Percentiles rank a stretch among this genome's conserved stretches.
phyloP scores from a whole-genome alignment of 495 filamentous ascomycete genomes.

The Penicillium crystallinum region DNA sequence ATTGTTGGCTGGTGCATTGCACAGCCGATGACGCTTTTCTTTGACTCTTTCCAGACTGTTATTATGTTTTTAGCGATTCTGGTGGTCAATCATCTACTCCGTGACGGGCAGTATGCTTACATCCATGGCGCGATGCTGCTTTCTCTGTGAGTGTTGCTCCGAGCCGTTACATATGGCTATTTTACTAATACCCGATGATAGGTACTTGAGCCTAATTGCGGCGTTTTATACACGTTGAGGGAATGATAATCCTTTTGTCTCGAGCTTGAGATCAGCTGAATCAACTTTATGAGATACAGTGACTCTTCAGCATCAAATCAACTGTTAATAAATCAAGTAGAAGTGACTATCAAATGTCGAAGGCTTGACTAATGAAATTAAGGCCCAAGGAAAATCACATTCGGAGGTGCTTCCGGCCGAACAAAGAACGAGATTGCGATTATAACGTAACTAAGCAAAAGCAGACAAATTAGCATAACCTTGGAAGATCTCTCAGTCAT shows the following conservation, averaged over 20 bases:
- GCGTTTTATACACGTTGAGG: conserved; percentile 8
- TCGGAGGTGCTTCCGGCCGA: conserved; percentile 1
- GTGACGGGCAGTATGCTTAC: conserved; percentile 69
- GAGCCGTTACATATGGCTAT: neutral
- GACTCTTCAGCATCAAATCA: too few species aligned
- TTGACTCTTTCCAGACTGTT: conserved; percentile 32
- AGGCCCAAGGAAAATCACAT: neutral
- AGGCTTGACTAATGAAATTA: neutral
- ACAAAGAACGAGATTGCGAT: conserved; percentile 14
- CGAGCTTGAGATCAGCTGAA: neutral
- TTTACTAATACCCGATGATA: neutral
- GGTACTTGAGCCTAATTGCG: conserved; percentile 5
- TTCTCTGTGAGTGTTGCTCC: conserved; percentile 9
- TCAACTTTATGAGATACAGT: too few species aligned
- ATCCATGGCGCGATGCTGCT: conserved; percentile 21
- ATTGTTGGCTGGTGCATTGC: conserved; percentile 36
- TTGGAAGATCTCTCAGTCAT: neutral
- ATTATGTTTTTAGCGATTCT: conserved; percentile 28
- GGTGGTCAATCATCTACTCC: conserved; percentile 35
- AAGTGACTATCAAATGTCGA: too few species aligned
- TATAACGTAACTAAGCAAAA: conserved; percentile 10
- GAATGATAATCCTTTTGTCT: neutral
- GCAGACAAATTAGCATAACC: neutral
- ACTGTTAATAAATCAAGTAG: too few species aligned
- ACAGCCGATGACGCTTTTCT: conserved; percentile 29